phyloP scores from a whole-genome alignment of 345 rosid genomes.

The Eucalyptus virginea region DNA sequence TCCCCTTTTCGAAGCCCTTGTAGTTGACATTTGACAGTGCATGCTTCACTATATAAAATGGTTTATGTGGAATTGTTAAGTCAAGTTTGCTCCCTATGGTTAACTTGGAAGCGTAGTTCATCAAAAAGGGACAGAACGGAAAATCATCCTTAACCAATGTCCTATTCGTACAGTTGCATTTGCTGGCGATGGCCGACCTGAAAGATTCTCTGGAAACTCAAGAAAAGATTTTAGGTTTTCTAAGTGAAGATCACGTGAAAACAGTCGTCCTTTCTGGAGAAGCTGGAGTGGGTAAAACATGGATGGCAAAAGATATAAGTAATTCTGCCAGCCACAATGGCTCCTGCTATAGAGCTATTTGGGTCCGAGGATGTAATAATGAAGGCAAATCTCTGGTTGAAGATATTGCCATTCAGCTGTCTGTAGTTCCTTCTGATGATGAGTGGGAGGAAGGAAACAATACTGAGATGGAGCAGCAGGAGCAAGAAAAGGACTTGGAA shows the following conservation, averaged over 20 bases:
- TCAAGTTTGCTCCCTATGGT: background rate
- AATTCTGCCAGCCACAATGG: background rate
- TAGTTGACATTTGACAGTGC: background rate
- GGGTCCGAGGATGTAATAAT: background rate
- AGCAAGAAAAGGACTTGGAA: background rate
- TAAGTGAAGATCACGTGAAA: background rate
- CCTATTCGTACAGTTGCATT: background rate
- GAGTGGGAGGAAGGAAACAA: background rate
- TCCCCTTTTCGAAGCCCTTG: background rate
- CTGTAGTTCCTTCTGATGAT: background rate
- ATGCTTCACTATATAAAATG: background rate
- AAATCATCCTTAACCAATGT: background rate
- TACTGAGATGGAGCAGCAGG: background rate
- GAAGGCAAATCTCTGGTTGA: background rate
- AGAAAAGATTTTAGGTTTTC: background rate
- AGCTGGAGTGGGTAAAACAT: conserved; percentile 1
- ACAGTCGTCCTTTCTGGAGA: background rate
- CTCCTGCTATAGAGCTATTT: background rate
- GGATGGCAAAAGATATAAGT: background rate
- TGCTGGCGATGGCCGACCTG: background rate
- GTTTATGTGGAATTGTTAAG: background rate
- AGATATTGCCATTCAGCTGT: background rate
- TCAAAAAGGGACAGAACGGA: too few relatives aligned
- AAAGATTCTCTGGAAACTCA: background rate
- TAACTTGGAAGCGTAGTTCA: background rate